These are phyloP conservation scores for Aspergillus sp. DNA, from an alignment of 2,329 filamentous ascomycete species.

Conservation along the genomic window DNA sequence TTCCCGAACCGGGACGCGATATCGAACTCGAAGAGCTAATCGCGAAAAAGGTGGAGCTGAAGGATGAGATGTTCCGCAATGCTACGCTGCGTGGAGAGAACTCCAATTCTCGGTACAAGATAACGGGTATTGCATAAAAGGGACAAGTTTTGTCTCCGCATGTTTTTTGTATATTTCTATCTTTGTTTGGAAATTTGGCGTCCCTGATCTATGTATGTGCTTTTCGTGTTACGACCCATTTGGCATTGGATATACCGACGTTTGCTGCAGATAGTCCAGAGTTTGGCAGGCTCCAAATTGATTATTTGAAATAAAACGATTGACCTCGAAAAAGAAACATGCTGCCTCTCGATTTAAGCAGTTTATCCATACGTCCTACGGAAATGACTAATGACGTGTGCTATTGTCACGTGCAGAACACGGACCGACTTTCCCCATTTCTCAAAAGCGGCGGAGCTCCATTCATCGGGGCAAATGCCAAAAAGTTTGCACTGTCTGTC, in stretches of 20 bases:
- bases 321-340: neutral
- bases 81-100: slow-evolving; percentile 54
- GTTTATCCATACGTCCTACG: too few species aligned
- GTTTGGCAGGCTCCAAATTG: slow-evolving; percentile 19
- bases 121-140: slow-evolving; percentile 52
- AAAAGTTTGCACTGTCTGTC: slow-evolving; percentile 44
- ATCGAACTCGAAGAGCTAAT: slow-evolving; percentile 46
- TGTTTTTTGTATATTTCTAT: slow-evolving; percentile 4
- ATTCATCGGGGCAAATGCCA: slow-evolving; percentile 9
- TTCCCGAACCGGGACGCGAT: slow-evolving; percentile 46
- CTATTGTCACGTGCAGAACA: neutral
- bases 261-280: neutral
- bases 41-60: slow-evolving; percentile 40
- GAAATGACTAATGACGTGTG: neutral
- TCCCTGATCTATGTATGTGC: neutral
- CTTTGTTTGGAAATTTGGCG: neutral
- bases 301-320: neutral
- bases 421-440: slow-evolving; percentile 6
- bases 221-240: neutral
- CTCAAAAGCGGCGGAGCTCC: neutral
- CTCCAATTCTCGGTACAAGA: slow-evolving; percentile 42
- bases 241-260: neutral
- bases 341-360: too few species aligned
- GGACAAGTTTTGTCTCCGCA: slow-evolving; percentile 49
- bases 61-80: slow-evolving; percentile 43